These are phyloP conservation scores for Sinapis alba DNA, from an alignment of 441 rosid genomes.

Conservation along the genomic window DNA sequence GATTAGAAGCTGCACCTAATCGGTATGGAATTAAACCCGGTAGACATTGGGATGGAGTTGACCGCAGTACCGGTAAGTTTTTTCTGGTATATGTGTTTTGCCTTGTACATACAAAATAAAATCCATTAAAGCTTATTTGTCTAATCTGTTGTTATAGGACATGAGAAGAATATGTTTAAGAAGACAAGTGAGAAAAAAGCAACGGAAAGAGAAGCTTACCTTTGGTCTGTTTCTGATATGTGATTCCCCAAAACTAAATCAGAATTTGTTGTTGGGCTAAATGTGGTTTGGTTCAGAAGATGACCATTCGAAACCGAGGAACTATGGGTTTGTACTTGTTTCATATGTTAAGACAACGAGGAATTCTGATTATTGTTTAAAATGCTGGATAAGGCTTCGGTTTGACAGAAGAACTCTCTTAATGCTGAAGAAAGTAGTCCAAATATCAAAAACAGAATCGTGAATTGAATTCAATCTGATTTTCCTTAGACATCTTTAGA, in stretches of 20 bases:
- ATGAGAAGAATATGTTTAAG: slow-evolving; percentile 70
- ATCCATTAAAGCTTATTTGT: neutral
- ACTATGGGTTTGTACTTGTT: neutral
- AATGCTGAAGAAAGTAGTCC: neutral
- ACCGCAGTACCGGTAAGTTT: slow-evolving; percentile 76
- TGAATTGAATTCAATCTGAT: neutral
- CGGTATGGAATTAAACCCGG: slow-evolving; percentile 90
- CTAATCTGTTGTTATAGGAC: slow-evolving; percentile 50
- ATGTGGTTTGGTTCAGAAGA: slow-evolving; percentile 14
- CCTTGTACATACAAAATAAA: neutral
- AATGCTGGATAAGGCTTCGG: neutral
- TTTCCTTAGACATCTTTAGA: neutral
- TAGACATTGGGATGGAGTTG: slow-evolving; percentile 98
- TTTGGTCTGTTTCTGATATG: slow-evolving; percentile 96
- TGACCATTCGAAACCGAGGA: neutral
- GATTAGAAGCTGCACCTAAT: slow-evolving; percentile 78
- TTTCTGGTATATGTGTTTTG: slow-evolving; percentile 13
- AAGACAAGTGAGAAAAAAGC: slow-evolving; percentile 76
- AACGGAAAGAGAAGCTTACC: slow-evolving; percentile 85
- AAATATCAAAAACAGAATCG: neutral
- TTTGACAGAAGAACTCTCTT: neutral
- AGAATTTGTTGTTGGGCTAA: slow-evolving; percentile 5
- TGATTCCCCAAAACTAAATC: slow-evolving; percentile 34
- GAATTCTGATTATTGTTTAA: neutral
- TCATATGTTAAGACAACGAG: neutral